Evolutionary conservation across 2,329 filamentous ascomycete genomes (phyloP).

Genomic region (Grosmannia huntii): DNA sequence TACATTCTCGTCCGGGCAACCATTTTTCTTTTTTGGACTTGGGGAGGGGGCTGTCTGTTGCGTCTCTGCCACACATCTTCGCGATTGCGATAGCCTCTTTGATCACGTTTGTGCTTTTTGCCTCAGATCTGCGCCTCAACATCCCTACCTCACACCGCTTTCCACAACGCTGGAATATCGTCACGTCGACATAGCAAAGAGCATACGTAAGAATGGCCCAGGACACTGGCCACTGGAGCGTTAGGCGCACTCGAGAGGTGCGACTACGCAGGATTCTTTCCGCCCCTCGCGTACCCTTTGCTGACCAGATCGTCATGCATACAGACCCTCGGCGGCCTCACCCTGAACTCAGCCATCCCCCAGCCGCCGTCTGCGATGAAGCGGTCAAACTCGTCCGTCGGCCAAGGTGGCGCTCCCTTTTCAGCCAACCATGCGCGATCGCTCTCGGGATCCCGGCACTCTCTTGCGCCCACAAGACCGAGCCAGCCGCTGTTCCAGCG

Average conservation of each 20-base stretch:
- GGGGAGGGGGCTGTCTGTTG: background rate
- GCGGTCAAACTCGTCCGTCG: constrained; percentile 67
- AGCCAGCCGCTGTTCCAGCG: constrained; percentile 80
- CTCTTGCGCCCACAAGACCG: constrained; percentile 71
- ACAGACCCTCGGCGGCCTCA: constrained; percentile 78
- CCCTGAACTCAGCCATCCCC: constrained; percentile 71
- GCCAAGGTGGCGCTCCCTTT: constrained; percentile 49
- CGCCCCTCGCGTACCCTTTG: constrained; percentile 4
- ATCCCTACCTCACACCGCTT: background rate
- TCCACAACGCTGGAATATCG: background rate
- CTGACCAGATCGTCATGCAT: constrained; percentile 1
- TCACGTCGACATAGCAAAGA: background rate
- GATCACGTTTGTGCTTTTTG: background rate
- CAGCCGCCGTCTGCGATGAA: constrained; percentile 91
- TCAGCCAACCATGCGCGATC: constrained; percentile 63
- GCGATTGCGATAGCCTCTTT: background rate
- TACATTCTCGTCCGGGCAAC: constrained; percentile 8
- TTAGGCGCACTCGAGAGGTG: constrained; percentile 85
- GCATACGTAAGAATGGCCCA: constrained; percentile 55
- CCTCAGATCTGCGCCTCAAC: background rate
- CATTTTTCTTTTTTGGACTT: background rate
- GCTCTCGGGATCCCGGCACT: constrained; percentile 71
- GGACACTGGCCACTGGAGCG: constrained; percentile 78
- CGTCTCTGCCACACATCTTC: background rate
- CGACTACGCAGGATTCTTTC: constrained; percentile 8